A percentile compares a stretch with the other conserved stretches of the same genome.
Conservation (phyloP, 2,329 filamentous ascomycete species). For the Beauveria sp. region DNA sequence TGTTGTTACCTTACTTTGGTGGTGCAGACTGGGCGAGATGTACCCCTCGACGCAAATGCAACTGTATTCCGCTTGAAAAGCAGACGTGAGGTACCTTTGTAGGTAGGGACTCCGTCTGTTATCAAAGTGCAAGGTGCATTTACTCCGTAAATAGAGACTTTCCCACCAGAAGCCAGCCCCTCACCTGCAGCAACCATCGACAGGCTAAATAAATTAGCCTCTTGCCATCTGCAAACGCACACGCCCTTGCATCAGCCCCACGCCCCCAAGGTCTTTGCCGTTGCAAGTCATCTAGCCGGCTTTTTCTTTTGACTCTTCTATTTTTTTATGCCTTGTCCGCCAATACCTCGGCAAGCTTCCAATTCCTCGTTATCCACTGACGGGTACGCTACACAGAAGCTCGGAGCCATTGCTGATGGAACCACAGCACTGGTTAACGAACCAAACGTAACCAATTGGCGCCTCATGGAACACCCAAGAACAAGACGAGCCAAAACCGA, state of each 20-base stretch:
- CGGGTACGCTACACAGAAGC: constrained; percentile 2
- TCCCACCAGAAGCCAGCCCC: neutral
- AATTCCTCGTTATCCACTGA: neutral
- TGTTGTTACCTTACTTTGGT: neutral
- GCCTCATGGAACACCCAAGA: neutral
- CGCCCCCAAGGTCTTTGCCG: neutral
- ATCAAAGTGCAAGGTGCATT: too few species aligned
- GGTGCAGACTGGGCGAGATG: neutral
- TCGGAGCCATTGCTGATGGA: neutral
- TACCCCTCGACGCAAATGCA: too few species aligned
- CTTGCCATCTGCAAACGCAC: constrained; percentile 3
- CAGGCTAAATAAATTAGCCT: neutral
- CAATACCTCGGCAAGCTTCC: constrained; percentile 3
- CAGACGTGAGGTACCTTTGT: neutral
- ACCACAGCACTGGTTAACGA: neutral
- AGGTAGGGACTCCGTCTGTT: too few species aligned
- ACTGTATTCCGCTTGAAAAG: neutral
- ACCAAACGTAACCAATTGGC: neutral
- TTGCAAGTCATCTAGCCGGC: neutral
- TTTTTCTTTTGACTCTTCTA: neutral
- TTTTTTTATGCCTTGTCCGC: constrained; percentile 1
- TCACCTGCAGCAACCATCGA: constrained; percentile 9
- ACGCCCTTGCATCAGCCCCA: constrained; percentile 1
- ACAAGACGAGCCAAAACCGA: neutral
- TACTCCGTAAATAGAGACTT: neutral